These are phyloP conservation scores for Gastrodia elata DNA, from an alignment of 106 monocot species.

Conservation along the genomic window DNA sequence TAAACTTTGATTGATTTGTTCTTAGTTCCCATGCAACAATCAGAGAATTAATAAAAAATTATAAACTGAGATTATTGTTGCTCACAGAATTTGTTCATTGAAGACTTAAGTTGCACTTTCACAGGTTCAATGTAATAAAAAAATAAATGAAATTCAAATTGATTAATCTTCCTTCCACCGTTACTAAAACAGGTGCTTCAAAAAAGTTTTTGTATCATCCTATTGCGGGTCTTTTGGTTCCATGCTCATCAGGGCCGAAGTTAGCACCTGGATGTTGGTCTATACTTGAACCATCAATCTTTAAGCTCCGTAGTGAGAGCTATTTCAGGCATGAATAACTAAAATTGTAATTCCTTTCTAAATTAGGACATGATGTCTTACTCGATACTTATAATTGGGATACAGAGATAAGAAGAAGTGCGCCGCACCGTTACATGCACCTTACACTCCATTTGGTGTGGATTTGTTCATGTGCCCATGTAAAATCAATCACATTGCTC, in stretches of 20 bases:
- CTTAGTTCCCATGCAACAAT: not conserved
- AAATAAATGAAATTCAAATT: not conserved
- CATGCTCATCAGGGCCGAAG: constrained; percentile 41
- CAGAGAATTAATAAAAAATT: not conserved
- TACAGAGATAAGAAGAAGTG: constrained; percentile 72
- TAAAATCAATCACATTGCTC: constrained; percentile 73
- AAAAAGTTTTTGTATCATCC: constrained; percentile 51
- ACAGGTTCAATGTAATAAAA: not conserved
- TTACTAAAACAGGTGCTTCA: constrained; percentile 31
- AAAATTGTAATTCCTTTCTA: not conserved
- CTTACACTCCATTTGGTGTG: constrained; percentile 63
- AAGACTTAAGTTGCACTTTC: not conserved
- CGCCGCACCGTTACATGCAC: constrained; percentile 35
- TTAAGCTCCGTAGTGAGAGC: constrained; percentile 62
- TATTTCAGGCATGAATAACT: constrained; percentile 48
- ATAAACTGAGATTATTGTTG: not conserved
- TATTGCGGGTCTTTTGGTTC: constrained; percentile 45
- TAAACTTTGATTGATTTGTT: not conserved
- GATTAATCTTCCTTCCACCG: not conserved
- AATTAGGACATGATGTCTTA: not conserved
- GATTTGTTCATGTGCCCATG: constrained; percentile 59
- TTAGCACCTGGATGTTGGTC: constrained; percentile 47
- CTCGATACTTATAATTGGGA: not conserved
- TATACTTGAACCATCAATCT: constrained; percentile 46
- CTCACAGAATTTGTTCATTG: not conserved